A percentile compares a stretch with the other conserved stretches of the same genome.
phyloP scores from a whole-genome alignment of 2,329 filamentous ascomycete species.

The Stylonectria norvegica region DNA sequence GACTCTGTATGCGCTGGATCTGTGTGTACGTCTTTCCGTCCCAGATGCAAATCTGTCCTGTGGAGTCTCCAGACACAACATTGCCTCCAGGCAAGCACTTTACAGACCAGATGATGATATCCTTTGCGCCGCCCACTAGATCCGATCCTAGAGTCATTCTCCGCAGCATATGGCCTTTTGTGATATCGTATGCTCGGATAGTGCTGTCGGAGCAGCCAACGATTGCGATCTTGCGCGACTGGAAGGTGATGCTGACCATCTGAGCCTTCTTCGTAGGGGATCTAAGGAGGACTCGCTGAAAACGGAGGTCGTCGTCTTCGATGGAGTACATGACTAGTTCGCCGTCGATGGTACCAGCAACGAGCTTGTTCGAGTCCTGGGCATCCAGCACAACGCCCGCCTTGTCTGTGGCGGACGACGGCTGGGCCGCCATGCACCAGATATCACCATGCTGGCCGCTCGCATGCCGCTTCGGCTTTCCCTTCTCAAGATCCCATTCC shows the following conservation, averaged over 20 bases:
- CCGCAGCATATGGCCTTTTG: constrained; percentile 70
- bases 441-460: constrained; percentile 94
- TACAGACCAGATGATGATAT: constrained; percentile 89
- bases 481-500: constrained; percentile 87
- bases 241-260: constrained; percentile 88
- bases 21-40: constrained; percentile 90
- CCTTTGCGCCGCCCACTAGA: constrained; percentile 70
- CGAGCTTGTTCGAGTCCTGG: constrained; percentile 57
- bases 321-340: constrained; percentile 84
- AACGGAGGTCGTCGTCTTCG: constrained; percentile 76
- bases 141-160: constrained; percentile 85
- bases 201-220: constrained; percentile 95
- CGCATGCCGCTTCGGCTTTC: constrained; percentile 73
- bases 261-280: constrained; percentile 80
- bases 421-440: constrained; percentile 92
- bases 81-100: constrained; percentile 84
- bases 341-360: constrained; percentile 87
- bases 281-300: constrained; percentile 70
- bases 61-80: constrained; percentile 92
- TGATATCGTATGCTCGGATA: constrained; percentile 86
- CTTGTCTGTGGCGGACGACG: constrained; percentile 38
- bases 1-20: constrained; percentile 77
- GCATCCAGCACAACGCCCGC: constrained; percentile 25
- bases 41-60: constrained; percentile 90
- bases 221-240: constrained; percentile 75